Base-by-base conservation (phyloP, 192 early-diverging fungal genomes). In the Cladochytrium replicatum region DNA sequence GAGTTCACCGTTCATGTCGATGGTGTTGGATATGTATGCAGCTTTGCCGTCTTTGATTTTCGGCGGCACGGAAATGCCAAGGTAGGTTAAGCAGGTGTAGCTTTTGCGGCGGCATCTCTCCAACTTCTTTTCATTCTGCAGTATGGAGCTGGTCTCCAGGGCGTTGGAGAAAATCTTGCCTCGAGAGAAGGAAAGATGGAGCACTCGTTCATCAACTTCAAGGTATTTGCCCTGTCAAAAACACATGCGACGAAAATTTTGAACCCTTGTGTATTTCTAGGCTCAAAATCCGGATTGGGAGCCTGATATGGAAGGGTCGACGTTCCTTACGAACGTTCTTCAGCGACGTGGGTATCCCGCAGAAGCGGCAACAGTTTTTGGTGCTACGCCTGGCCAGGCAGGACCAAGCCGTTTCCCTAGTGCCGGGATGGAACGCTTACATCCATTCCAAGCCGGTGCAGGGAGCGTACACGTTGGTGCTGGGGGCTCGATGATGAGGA, bases 181-280 rank as follows among this genome's bases (percentile, higher is more conserved):
- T 87, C 84, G 1, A 86, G 90, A 46, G 76, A 89, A 42, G 94
- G 91, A 26, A 99, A 99, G 63, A 96, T 99, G 96, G 93, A 97
- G 66, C 88, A 90, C 57, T 90, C 87, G 2, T 93, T 99, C 55
- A 49, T 99, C 52, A 89, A 88, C 43, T 99, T 99, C 63, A 94
- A 95, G 69, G 85, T 84, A n/a, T n/a, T n/a, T n/a, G n/a, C n/a
- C n/a, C n/a, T n/a, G n/a, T n/a, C n/a, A 56, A 24, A 50, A 1
- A 9, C 24, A n/a, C n/a, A n/a, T n/a, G n/a, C n/a, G n/a, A n/a
- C n/a, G n/a, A 47, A 11, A 9, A 29, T 6, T 28, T 4, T 29
- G 11, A 11, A 5, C 13, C 41, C 28, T 13, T n/a, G 26, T n/a
- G 21, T 19, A 9, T 41, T 13, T n/a, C 15, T 54, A 82, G 80